Evolutionary conservation across 108 stramenopile genomes (phyloP), one percentile per base, ranked within the genome.

Genomic region (Schizochytrium sp.): DNA sequence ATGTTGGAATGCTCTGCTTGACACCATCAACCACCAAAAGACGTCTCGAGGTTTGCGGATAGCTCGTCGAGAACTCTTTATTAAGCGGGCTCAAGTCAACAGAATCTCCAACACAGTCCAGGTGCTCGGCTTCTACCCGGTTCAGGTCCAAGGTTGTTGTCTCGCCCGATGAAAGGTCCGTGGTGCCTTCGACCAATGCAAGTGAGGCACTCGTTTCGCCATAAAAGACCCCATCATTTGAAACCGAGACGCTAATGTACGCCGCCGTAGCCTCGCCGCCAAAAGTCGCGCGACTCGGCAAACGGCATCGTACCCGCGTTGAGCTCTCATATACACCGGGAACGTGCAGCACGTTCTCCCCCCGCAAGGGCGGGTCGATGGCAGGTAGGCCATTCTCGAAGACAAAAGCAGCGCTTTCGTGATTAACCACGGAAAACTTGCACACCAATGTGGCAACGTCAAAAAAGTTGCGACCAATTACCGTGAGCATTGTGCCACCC

Each of bases 401-500:
- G 8, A 69, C 63, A 18, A 69, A 69, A 69, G 8, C 76, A 21
- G 44, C 5, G 28, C 48, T 53, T 0, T 12, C n/a, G 12, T 47
- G 19, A 23, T 53, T 5, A 23, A 92, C 93, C 12, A 91, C 57
- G 18, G 59, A 58, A 72, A 94, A 95, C n/a, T 94, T 58, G 88
- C 96, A 96, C 21, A 88, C 83, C 10, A 95, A 90, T 19, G 89
- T 23, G 23, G 58, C 57, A 10, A 60, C 57, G 51, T 95, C 94
- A 18, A 69, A 69, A 87, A 96, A 96, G 91, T 96, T 96, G 23
- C 96, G 95, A 5, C 96, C 96, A 41, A 96, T 91, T 45, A 96
- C 87, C 60, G 91, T 94, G 18, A 95, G 87, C 4, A 60, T 14
- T 21, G 90, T 72, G 8, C 51, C 89, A 29, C 63, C 91, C 14